phyloP scores from a whole-genome alignment of 805 yeast genomes.

The Cyberlindnera japonica region DNA sequence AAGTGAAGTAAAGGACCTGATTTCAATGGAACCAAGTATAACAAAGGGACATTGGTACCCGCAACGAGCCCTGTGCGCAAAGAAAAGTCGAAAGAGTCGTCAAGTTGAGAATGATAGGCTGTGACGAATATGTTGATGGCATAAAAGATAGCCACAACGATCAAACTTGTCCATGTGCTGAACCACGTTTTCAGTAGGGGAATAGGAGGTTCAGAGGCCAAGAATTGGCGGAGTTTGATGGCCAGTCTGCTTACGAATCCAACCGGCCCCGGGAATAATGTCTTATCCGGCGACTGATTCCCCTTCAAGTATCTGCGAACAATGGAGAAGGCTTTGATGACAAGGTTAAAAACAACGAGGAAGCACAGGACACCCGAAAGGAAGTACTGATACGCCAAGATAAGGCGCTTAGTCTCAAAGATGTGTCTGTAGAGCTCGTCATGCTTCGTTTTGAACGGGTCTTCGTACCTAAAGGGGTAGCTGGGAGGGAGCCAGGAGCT shows the following conservation, averaged over 20 bases:
- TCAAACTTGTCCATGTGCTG: slow-evolving; percentile 14
- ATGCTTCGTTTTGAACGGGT: slow-evolving; percentile 23
- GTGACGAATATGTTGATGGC: slow-evolving; percentile 15
- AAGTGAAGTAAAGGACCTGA: slow-evolving; percentile 23
- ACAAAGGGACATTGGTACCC: slow-evolving; percentile 25
- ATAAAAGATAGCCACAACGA: slow-evolving; percentile 13
- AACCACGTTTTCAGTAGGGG: slow-evolving; percentile 14
- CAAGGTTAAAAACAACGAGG: slow-evolving; percentile 1
- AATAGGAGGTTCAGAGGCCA: slow-evolving; percentile 9
- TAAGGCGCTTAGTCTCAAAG: slow-evolving; percentile 20
- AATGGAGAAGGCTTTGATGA: not conserved
- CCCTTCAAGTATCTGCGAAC: slow-evolving; percentile 1
- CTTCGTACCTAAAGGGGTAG: slow-evolving; percentile 19
- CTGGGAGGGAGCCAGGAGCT: slow-evolving; percentile 11
- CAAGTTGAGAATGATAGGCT: slow-evolving; percentile 19
- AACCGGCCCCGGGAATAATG: not conserved
- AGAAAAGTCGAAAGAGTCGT: slow-evolving; percentile 26
- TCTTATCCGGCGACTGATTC: not conserved
- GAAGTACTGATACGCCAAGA: slow-evolving; percentile 23
- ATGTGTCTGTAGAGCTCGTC: slow-evolving; percentile 22
- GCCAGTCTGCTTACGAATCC: slow-evolving; percentile 4
- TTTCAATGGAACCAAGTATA: slow-evolving; percentile 27
- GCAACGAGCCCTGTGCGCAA: slow-evolving; percentile 26
- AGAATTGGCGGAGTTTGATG: slow-evolving; percentile 4
- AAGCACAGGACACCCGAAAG: slow-evolving; percentile 5